Conservation (phyloP, 2,329 filamentous ascomycete species). For the Verticillium zaregamsianum region DNA sequence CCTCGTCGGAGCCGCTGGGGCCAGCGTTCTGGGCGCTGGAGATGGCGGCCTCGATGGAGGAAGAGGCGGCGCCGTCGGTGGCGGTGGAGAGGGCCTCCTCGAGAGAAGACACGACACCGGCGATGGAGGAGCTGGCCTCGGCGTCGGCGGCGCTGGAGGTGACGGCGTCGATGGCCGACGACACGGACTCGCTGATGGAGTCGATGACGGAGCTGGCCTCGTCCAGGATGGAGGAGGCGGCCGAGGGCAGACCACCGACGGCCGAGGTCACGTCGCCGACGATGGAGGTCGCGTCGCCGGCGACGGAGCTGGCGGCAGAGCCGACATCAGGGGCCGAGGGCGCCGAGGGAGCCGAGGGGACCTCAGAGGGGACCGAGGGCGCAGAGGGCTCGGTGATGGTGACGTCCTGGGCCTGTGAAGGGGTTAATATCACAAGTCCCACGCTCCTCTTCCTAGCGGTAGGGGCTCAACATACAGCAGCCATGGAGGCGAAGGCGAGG, state of each 20-base stretch:
- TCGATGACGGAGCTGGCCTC: constrained; percentile 5
- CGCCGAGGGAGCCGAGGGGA: constrained; percentile 9
- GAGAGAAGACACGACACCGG: constrained; percentile 9
- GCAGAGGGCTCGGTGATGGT: constrained; percentile 6
- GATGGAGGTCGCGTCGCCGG: constrained; percentile 10
- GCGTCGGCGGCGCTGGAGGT: constrained; percentile 18
- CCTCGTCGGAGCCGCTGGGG: constrained; percentile 9
- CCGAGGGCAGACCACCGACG: background rate
- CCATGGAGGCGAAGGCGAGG: constrained; percentile 29
- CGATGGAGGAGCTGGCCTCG: constrained; percentile 13
- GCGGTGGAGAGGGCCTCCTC: constrained; percentile 11
- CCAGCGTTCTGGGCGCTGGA: constrained; percentile 10
- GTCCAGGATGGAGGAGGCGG: constrained; percentile 10
- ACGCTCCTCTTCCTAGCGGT: background rate
- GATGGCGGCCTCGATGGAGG: constrained; percentile 8
- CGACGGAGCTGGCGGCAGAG: constrained; percentile 5
- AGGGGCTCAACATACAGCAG: constrained; percentile 16
- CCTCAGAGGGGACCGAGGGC: constrained; percentile 9
- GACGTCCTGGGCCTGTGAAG: constrained; percentile 13
- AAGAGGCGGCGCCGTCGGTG: constrained; percentile 18
- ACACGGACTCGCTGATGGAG: background rate
- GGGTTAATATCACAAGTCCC: background rate
- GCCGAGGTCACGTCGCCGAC: constrained; percentile 10
- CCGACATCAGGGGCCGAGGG: constrained; percentile 10
- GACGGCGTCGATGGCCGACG: constrained; percentile 10